phyloP scores from a whole-genome alignment of 2,329 filamentous ascomycete species.

The Raffaelea albimanens region DNA sequence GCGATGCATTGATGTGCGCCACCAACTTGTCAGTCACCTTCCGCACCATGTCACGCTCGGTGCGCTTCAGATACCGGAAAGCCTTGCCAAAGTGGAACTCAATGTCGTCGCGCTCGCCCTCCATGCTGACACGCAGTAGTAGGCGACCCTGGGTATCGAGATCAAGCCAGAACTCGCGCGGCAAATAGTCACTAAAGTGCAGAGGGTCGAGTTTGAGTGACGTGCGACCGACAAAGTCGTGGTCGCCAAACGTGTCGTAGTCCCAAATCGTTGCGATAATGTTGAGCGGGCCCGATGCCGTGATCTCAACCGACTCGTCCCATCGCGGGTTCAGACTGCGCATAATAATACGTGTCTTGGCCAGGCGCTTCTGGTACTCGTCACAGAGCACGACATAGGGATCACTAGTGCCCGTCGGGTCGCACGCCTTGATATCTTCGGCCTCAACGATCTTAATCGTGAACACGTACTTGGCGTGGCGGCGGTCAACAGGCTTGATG shows the following conservation, averaged over 20 bases:
- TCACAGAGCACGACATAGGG: slow-evolving; percentile 95
- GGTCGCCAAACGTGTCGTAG: slow-evolving; percentile 92
- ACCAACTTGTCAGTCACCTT: slow-evolving; percentile 98
- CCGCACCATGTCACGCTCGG: slow-evolving; percentile 94
- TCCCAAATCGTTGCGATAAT: slow-evolving; percentile 98
- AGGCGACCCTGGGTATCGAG: slow-evolving; percentile 90
- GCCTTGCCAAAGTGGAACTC: slow-evolving; percentile 98
- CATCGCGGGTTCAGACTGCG: slow-evolving; percentile 86
- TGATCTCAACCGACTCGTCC: slow-evolving; percentile 96
- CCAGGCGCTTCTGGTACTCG: slow-evolving; percentile 92
- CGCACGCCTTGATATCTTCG: slow-evolving; percentile 96
- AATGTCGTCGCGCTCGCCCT: slow-evolving; percentile 95
- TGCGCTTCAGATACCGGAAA: slow-evolving; percentile 88
- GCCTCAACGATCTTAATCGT: slow-evolving; percentile 98
- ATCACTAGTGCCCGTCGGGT: slow-evolving; percentile 87
- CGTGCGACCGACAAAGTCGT: slow-evolving; percentile 95
- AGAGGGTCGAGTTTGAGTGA: slow-evolving; percentile 96
- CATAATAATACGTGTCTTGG: slow-evolving; percentile 89
- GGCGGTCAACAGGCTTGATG: slow-evolving; percentile 50
- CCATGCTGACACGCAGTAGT: slow-evolving; percentile 90
- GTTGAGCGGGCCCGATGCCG: slow-evolving; percentile 82
- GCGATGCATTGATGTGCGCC: slow-evolving; percentile 80
- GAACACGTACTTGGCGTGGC: slow-evolving; percentile 85
- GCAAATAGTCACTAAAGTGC: slow-evolving; percentile 92
- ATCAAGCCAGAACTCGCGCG: slow-evolving; percentile 94